A percentile compares a stretch with the other conserved stretches of the same genome.
These are phyloP conservation scores for Rhizoclosmatium globosum DNA, from an alignment of 192 early-diverging fungal genomes.

Conservation along the genomic window DNA sequence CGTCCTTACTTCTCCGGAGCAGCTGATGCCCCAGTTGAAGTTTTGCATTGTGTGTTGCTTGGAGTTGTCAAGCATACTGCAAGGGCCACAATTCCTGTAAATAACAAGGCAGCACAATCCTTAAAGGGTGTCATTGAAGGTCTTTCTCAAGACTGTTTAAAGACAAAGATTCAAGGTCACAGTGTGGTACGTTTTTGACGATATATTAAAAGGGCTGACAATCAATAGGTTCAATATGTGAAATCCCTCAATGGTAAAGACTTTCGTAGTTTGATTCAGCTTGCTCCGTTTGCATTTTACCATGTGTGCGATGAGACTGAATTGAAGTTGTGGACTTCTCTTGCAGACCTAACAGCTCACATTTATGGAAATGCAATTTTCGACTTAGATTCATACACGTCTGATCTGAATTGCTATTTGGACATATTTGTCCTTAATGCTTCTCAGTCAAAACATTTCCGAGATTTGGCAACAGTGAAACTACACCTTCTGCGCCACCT, in stretches of 20 bases:
- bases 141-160: neutral
- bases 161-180: neutral
- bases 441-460: too few relatives aligned
- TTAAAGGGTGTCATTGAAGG: neutral
- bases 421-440: neutral
- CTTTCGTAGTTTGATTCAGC: neutral
- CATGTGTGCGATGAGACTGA: neutral
- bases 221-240: constrained; percentile 11
- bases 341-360: neutral
- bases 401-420: neutral
- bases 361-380: neutral
- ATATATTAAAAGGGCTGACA: neutral
- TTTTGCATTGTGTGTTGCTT: neutral
- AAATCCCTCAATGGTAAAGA: constrained; percentile 10
- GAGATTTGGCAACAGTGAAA: neutral
- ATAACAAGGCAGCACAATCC: neutral
- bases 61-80: neutral
- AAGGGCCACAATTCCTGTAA: neutral
- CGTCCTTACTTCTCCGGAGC: neutral
- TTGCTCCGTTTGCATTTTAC: constrained; percentile 12
- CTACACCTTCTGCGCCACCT: constrained; percentile 1
- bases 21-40: neutral
- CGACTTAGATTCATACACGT: neutral
- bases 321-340: neutral
- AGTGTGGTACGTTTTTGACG: neutral